A percentile compares a stretch with the other conserved stretches of the same genome.
Conservation (phyloP, 768 basidiomycete species). For the Baorangia bicolor region DNA sequence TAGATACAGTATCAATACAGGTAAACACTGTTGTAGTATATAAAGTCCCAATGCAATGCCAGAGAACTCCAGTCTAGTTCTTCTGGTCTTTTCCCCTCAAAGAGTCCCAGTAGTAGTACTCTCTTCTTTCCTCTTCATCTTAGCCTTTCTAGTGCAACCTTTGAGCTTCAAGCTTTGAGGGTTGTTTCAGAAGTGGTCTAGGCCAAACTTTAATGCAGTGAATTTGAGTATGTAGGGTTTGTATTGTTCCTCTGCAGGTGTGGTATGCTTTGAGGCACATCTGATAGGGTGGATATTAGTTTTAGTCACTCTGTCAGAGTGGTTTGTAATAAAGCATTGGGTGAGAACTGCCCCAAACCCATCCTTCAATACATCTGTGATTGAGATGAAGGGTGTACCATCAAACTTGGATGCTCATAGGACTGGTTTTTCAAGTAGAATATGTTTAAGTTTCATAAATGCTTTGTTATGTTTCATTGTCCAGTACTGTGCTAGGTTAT, state of each 20-base stretch:
- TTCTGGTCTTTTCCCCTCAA: too few relatives aligned
- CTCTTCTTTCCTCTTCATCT: too few relatives aligned
- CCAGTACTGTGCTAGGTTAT: slow-evolving; percentile 8
- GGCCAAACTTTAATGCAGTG: slow-evolving; percentile 34
- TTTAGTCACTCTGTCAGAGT: background rate
- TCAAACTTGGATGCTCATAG: slow-evolving; percentile 28
- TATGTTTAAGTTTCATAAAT: slow-evolving; percentile 32
- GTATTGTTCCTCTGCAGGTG: slow-evolving; percentile 31
- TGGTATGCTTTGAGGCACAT: slow-evolving; percentile 34
- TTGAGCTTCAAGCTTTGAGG: too few relatives aligned
- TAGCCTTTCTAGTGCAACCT: too few relatives aligned
- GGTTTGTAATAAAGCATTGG: slow-evolving; percentile 9
- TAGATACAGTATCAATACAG: too few relatives aligned
- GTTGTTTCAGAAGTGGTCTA: too few relatives aligned
- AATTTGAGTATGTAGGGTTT: slow-evolving; percentile 38
- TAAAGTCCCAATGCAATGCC: too few relatives aligned
- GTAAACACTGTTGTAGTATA: too few relatives aligned
- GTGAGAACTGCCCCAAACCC: slow-evolving; percentile 35
- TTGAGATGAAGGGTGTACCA: slow-evolving; percentile 37
- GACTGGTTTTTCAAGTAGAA: slow-evolving; percentile 17
- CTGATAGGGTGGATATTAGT: slow-evolving; percentile 1
- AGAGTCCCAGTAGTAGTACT: too few relatives aligned
- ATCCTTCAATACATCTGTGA: slow-evolving; percentile 33
- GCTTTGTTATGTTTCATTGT: slow-evolving; percentile 18
- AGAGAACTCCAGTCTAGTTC: too few relatives aligned